Evolutionary conservation across 305 asterid genomes (phyloP), one percentile per base, ranked within the genome.

Genomic region (Fraxinus ornus): DNA sequence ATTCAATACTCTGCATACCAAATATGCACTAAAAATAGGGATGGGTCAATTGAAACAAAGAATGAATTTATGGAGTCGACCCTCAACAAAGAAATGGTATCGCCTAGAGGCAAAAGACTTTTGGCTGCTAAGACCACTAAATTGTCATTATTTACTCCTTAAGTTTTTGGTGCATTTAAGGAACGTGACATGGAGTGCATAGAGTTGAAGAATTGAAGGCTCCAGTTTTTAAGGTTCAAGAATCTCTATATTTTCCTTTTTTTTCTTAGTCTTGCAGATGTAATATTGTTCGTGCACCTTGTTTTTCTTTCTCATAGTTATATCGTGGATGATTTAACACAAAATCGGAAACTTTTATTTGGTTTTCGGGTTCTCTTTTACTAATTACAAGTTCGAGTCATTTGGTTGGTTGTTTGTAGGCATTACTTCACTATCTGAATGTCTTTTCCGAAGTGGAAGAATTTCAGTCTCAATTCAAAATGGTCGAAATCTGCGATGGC

Each of bases 181-280:
- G 86, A 85, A 44, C 79, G 78, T 44, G 75, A 78, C n/a, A 36
- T 77, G 26, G 44, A 81, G 68, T 78, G 66, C 21, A 79, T 66
- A 80, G 30, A 82, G 76, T 82, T 30, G 84, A 79, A 79, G 88
- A 85, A 33, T 75, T 82, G 78, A 80, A 82, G 36, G 79, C 76
- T 66, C 79, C 81, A 47, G 86, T 75, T 35, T 85, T 82, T 77
- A 85, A 85, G 86, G 86, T 82, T 32, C 44, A 68, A 64, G 33
- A 77, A 17, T 52, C 7, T 13, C 39, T 41, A 13, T 41, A 13
- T 13, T 47, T 1, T 47, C 57, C 57, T 0, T 13, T 47, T 3
- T 9, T 47, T 28, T n/a, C n/a, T 47, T 13, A 13, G 57, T 47
- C 57, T 5, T 13, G 5, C 57, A 47, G 12, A 47, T 9, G 5